Base-by-base conservation (phyloP, 73 alveolate genomes). In the Uronychia setigera region DNA sequence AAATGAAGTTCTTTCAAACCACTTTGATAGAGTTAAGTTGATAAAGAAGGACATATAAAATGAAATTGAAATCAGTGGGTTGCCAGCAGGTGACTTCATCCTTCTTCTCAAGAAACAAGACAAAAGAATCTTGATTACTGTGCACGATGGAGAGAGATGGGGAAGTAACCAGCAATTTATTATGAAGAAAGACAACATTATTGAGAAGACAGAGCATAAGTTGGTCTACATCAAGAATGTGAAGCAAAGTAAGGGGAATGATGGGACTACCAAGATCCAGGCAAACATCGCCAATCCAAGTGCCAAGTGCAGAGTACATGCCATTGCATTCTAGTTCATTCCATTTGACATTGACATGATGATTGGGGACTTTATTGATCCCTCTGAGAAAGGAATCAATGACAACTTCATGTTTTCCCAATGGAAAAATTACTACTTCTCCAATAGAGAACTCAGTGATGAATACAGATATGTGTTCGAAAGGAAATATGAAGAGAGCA, bases 401-500 rank as follows among this genome's bases (percentile, higher is more conserved):
- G 83, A 78, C n/a, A 74, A 35, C 31, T 90, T 90, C 82, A 93
- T 94, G 57, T 95, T 95, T 59, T 77, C 96, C 27, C 57, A 80
- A 60, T 93, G 99, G 99, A 90, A 93, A 93, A 95, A 95, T 91
- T 81, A 92, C 76, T 95, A 84, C 81, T 79, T 91, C 88, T 87
- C 95, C 5, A 80, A 88, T 76, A 91, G 97, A 86, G 86, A 92
- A n/a, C 88, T 90, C 58, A 93, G 93, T 76, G 99, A 97, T 85
- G 99, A 97, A 87, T 88, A 87, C 80, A 93, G 95, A 93, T 97
- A 97, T 85, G 99, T 96, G 32, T 85, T 97, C 34, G 97, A 97
- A 74, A 93, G 99, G 84, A 96, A 92, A 85, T 82, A 84, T 59
- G 88, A 79, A 35, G 96, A 96, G 57, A 91, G 95, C 77, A 87